Conservation (phyloP, 257 asterid species). For the Cruciata laevipes region DNA sequence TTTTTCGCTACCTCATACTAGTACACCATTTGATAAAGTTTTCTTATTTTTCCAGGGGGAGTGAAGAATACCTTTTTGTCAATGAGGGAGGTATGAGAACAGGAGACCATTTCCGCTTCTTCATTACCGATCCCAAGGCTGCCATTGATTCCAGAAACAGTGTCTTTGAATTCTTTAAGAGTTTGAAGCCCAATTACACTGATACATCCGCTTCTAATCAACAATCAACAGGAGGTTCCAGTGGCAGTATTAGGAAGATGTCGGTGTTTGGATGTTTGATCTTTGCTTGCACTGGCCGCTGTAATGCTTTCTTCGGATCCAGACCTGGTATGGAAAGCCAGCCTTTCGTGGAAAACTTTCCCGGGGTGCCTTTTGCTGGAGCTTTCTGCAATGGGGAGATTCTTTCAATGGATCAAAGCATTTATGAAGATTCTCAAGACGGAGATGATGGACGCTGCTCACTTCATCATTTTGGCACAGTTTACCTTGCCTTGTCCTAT, state of each 20-base stretch:
- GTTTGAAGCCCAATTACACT: conserved; percentile 31
- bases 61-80: conserved; percentile 69
- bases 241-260: conserved; percentile 19
- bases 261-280: conserved; percentile 63
- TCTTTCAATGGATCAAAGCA: conserved; percentile 33
- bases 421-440: conserved; percentile 32
- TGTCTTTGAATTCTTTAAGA: conserved; percentile 34
- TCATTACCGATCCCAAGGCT: conserved; percentile 40
- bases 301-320: conserved; percentile 47
- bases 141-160: conserved; percentile 38
- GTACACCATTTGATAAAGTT: not conserved
- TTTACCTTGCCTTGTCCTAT: conserved; percentile 60
- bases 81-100: conserved; percentile 49
- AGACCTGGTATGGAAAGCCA: conserved; percentile 36
- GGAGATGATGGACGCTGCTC: conserved; percentile 24
- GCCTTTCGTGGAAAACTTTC: conserved; percentile 63
- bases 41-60: conserved; percentile 43
- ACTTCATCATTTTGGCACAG: conserved; percentile 49
- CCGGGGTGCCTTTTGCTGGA: conserved; percentile 58
- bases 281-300: conserved; percentile 73
- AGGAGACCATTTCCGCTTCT: conserved; percentile 64
- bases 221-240: not conserved
- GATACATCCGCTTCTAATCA: not conserved
- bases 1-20: not conserved
- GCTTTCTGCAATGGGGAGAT: conserved; percentile 74